Conservation (phyloP, 345 rosid genomes). For the Citrus sinensis region DVS_A1.0 CM039163.1:14939001-14939500, state of each 20-base stretch:
- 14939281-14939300: neutral
- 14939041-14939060: neutral
- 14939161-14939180: neutral
- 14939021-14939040: neutral
- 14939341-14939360: no score
- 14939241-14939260: no score
- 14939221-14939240: neutral
- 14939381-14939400: no score
- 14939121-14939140: neutral
- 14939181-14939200: neutral
- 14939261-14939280: neutral
- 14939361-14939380: no score
- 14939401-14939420: no score
- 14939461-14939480: no score
- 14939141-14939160: neutral
- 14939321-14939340: no score
- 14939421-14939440: no score
- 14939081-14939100: no score
- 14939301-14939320: neutral
- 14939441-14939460: no score
- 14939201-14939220: neutral
- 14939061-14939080: slow-evolving; percentile 2
- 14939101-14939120: no score
- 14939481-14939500: no score
- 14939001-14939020: neutral